These are phyloP conservation scores for Saccharomycopsis phalli DNA, from an alignment of 1,139 yeast species.

Conservation along the genomic window DNA sequence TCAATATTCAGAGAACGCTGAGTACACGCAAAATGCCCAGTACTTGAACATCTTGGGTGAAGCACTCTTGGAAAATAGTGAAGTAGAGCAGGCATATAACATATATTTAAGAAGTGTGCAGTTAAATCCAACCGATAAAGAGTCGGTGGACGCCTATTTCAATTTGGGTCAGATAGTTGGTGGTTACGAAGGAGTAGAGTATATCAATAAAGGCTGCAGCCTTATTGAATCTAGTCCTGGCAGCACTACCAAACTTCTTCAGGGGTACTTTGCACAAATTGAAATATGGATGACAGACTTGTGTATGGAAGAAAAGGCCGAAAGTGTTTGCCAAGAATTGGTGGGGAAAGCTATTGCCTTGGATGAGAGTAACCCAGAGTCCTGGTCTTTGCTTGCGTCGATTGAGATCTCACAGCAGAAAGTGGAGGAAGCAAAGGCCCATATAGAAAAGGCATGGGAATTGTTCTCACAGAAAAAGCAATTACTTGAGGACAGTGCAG, in stretches of 20 bases:
- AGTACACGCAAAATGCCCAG: conserved; percentile 28
- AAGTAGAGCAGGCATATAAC: conserved; percentile 69
- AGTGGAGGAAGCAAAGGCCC: conserved; percentile 60
- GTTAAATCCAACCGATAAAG: conserved; percentile 55
- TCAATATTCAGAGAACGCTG: conserved; percentile 26
- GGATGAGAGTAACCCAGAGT: conserved; percentile 53
- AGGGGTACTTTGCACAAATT: conserved; percentile 75
- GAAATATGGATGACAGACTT: conserved; percentile 99
- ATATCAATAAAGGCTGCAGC: conserved; percentile 55
- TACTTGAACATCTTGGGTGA: conserved; percentile 57
- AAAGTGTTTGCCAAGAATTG: conserved; percentile 63
- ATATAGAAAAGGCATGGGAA: conserved; percentile 66
- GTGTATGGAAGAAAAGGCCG: conserved; percentile 92
- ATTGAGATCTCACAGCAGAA: conserved; percentile 85
- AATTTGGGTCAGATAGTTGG: conserved; percentile 90
- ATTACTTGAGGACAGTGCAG: conserved; percentile 39
- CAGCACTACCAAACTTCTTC: conserved; percentile 40
- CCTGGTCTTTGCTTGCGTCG: conserved; percentile 76
- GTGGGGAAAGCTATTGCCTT: conserved; percentile 52
- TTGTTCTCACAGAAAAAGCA: conserved; percentile 47
- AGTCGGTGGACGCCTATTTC: conserved; percentile 73
- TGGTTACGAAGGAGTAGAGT: conserved; percentile 64
- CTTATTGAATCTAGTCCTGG: conserved; percentile 38
- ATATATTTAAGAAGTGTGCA: conserved; percentile 55
- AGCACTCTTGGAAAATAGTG: conserved; percentile 66